phyloP scores from a whole-genome alignment of 768 basidiomycete genomes.

The Leccinum olivaceopallidum region DNA sequence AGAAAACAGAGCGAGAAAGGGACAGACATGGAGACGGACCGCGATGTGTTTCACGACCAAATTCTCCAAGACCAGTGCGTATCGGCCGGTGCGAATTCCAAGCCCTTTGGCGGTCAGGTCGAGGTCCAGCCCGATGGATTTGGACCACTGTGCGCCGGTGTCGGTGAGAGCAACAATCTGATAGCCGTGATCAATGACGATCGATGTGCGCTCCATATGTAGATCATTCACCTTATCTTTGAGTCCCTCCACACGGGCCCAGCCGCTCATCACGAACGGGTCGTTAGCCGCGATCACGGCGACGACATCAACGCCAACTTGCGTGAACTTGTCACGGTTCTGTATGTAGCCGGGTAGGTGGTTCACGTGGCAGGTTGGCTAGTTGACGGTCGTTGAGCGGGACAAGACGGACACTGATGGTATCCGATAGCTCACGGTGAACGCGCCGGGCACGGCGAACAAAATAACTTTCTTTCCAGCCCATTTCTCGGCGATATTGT shows the following conservation, averaged over 20 bases:
- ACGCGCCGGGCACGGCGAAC: slow-evolving; percentile 78
- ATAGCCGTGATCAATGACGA: background rate
- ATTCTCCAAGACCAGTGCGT: slow-evolving; percentile 67
- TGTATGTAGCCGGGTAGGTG: slow-evolving; percentile 49
- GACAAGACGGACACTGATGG: background rate
- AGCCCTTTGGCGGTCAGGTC: slow-evolving; percentile 52
- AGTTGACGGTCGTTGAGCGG: background rate
- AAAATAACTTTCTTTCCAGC: slow-evolving; percentile 82
- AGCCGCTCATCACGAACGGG: slow-evolving; percentile 60
- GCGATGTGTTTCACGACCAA: slow-evolving; percentile 67
- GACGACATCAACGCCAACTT: slow-evolving; percentile 53
- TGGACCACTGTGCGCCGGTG: slow-evolving; percentile 54
- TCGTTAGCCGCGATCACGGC: slow-evolving; percentile 62
- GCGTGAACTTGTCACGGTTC: slow-evolving; percentile 47
- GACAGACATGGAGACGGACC: slow-evolving; percentile 38
- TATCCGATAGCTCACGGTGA: slow-evolving; percentile 55
- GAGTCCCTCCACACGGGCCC: slow-evolving; percentile 56
- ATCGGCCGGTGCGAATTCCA: slow-evolving; percentile 60
- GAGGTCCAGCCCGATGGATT: slow-evolving; percentile 50
- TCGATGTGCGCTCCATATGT: slow-evolving; percentile 27
- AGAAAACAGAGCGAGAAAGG: background rate
- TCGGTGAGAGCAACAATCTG: slow-evolving; percentile 66
- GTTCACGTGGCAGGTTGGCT: slow-evolving; percentile 44
- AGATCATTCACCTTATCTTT: slow-evolving; percentile 59
- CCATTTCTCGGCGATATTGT: slow-evolving; percentile 61